phyloP scores from a whole-genome alignment of 2,329 filamentous ascomycete species.

The Alternaria panax region DNA sequence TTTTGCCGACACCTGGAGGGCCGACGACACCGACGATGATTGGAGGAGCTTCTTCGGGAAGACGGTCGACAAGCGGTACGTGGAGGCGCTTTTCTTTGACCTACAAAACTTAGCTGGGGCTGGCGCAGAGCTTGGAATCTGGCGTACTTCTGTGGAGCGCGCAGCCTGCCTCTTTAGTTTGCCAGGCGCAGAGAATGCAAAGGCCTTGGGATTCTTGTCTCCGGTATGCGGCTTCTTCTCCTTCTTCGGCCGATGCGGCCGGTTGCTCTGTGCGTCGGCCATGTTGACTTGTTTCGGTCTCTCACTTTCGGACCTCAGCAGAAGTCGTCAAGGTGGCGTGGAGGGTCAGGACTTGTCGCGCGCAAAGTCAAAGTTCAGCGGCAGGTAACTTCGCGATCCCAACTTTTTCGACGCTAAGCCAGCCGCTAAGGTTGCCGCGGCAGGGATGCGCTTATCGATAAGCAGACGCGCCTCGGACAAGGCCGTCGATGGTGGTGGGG shows the following conservation, averaged over 20 bases:
- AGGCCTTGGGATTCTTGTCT: slow-evolving; percentile 89
- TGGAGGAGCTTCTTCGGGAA: slow-evolving; percentile 94
- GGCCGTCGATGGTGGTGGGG: slow-evolving; percentile 20
- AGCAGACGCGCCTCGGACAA: slow-evolving; percentile 17
- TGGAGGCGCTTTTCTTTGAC: slow-evolving; percentile 96
- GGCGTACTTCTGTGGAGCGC: slow-evolving; percentile 71
- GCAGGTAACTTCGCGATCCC: slow-evolving; percentile 19
- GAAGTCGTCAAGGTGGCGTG: slow-evolving; percentile 2
- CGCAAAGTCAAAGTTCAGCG: slow-evolving; percentile 14
- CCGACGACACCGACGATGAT: slow-evolving; percentile 93
- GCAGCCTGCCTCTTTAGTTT: slow-evolving; percentile 78
- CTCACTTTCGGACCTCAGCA: background rate
- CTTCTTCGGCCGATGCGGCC: slow-evolving; percentile 84
- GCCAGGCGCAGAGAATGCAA: slow-evolving; percentile 82
- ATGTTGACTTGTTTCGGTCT: slow-evolving; percentile 16
- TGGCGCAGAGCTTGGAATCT: accelerated
- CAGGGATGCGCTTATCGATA: slow-evolving; percentile 49
- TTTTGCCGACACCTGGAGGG: slow-evolving; percentile 92
- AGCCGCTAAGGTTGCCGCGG: slow-evolving; percentile 28
- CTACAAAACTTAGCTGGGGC: slow-evolving; percentile 53
- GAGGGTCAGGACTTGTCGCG: slow-evolving; percentile 3
- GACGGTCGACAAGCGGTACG: slow-evolving; percentile 92
- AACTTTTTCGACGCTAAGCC: slow-evolving; percentile 42
- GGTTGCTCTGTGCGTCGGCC: slow-evolving; percentile 77
- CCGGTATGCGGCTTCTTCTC: slow-evolving; percentile 79